Conservation (phyloP, 2,329 filamentous ascomycete species). For the Purpureocillium lavendulum region DNA sequence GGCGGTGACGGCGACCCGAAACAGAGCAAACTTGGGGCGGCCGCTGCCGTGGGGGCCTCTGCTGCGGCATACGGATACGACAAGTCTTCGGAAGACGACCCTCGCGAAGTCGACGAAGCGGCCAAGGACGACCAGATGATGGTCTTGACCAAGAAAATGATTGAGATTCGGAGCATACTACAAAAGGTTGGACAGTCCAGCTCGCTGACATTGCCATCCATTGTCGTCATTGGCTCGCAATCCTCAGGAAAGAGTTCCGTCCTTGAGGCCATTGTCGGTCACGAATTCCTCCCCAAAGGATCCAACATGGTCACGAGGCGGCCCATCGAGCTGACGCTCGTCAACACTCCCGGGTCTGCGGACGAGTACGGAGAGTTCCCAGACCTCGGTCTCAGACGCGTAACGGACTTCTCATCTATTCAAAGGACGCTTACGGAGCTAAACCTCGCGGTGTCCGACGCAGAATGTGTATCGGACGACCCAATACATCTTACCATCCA, state of each 20-base stretch:
- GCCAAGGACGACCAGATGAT: slow-evolving; percentile 98
- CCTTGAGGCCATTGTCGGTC: slow-evolving; percentile 90
- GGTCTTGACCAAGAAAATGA: slow-evolving; percentile 98
- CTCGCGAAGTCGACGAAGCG: slow-evolving; percentile 51
- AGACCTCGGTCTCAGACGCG: slow-evolving; percentile 77
- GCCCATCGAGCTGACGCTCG: slow-evolving; percentile 89
- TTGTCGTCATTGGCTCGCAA: slow-evolving; percentile 98
- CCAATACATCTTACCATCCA: slow-evolving; percentile 94
- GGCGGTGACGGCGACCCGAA: slow-evolving; percentile 44
- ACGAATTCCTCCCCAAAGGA: slow-evolving; percentile 97
- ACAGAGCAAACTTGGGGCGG: slow-evolving; percentile 50
- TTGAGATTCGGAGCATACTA: slow-evolving; percentile 89
- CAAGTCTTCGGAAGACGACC: slow-evolving; percentile 56
- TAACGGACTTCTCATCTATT: slow-evolving; percentile 86
- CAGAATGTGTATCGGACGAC: slow-evolving; percentile 90
- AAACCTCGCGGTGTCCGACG: slow-evolving; percentile 84
- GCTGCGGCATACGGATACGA: slow-evolving; percentile 75
- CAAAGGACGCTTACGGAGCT: slow-evolving; percentile 92
- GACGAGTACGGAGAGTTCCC: slow-evolving; percentile 96
- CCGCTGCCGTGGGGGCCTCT: slow-evolving; percentile 60
- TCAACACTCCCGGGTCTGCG: slow-evolving; percentile 83
- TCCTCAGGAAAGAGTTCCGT: slow-evolving; percentile 98
- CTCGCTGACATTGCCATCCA: slow-evolving; percentile 81
- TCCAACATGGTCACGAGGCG: slow-evolving; percentile 96
- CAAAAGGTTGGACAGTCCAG: slow-evolving; percentile 89